phyloP scores from a whole-genome alignment of 2,329 filamentous ascomycete species.

The Microdochium trichocladiopsis region DNA sequence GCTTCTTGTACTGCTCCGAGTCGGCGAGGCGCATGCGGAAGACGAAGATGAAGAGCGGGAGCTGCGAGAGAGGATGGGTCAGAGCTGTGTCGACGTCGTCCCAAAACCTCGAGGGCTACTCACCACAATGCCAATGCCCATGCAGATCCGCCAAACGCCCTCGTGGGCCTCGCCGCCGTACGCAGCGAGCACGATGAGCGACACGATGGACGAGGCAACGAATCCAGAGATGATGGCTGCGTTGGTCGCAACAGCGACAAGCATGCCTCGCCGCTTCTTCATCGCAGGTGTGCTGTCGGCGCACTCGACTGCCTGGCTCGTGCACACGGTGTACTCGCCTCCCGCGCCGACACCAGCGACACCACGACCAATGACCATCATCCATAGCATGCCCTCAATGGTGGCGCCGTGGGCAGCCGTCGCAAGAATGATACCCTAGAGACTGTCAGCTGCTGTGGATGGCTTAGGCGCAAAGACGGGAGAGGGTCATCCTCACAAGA shows the following conservation, averaged over 20 bases:
- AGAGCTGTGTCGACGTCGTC: too few species aligned
- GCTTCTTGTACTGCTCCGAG: conserved; percentile 41
- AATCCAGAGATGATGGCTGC: conserved; percentile 30
- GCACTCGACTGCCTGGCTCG: too few species aligned
- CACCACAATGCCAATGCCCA: conserved; percentile 40
- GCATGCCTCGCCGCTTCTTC: conserved; percentile 16
- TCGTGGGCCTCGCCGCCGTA: conserved; percentile 24
- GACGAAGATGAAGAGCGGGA: conserved; percentile 47
- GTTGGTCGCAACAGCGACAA: conserved; percentile 40
- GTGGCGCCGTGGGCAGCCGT: conserved; percentile 35
- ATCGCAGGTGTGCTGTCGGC: too few species aligned
- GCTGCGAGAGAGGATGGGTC: too few species aligned
- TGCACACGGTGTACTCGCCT: too few species aligned
- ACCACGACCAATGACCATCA: conserved; percentile 26
- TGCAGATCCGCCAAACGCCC: conserved; percentile 40
- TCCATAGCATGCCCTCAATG: conserved; percentile 43
- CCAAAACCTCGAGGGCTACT: too few species aligned
- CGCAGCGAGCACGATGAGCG: conserved; percentile 35
- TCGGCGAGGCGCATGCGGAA: conserved; percentile 47
- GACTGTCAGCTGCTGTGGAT: too few species aligned
- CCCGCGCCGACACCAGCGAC: too few species aligned
- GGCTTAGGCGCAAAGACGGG: too few species aligned
- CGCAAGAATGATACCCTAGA: conserved; percentile 35
- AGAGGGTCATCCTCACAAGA: too few species aligned
- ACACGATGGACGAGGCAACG: conserved; percentile 33